Percentiles rank a stretch among this genome's conserved stretches.
Conservation (phyloP, 1,284 basidiomycete genomes). For the Trichosporon faecale region DNA sequence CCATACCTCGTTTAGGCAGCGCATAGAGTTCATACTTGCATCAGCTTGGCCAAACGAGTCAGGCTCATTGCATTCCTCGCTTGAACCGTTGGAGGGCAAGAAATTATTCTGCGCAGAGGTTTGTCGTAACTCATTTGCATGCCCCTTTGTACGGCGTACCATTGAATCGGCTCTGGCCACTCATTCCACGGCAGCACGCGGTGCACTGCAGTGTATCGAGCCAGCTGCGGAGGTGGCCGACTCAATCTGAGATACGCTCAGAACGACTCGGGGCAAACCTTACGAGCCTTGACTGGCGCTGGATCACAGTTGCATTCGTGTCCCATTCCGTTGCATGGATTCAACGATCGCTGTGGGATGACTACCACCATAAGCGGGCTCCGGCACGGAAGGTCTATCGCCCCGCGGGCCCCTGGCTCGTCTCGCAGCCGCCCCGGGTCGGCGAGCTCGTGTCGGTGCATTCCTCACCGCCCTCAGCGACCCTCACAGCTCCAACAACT, state of each 20-base stretch:
- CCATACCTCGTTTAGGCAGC: not conserved
- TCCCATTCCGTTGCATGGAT: not conserved
- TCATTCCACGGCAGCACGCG: not conserved
- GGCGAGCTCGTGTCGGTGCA: not conserved
- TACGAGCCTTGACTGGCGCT: not conserved
- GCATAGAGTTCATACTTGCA: not conserved
- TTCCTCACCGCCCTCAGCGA: not conserved
- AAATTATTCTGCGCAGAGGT: not conserved
- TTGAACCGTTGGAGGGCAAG: not conserved
- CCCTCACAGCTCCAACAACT: not conserved
- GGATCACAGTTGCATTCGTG: not conserved
- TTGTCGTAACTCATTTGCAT: not conserved
- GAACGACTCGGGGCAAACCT: not conserved
- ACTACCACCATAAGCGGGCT: not conserved
- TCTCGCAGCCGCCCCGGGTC: not conserved
- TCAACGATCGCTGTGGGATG: not conserved
- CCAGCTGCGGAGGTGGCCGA: not conserved
- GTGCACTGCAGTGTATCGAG: not conserved
- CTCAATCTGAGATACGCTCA: not conserved
- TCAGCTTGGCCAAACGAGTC: not conserved
- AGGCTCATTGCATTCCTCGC: not conserved
- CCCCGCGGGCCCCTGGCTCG: not conserved
- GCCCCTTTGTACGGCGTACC: not conserved
- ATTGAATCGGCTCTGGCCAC: not conserved
- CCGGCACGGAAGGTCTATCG: no score